Evolutionary conservation across 2,329 filamentous ascomycete species (phyloP).

Genomic region (Pseudogymnoascus pannorum): DNA sequence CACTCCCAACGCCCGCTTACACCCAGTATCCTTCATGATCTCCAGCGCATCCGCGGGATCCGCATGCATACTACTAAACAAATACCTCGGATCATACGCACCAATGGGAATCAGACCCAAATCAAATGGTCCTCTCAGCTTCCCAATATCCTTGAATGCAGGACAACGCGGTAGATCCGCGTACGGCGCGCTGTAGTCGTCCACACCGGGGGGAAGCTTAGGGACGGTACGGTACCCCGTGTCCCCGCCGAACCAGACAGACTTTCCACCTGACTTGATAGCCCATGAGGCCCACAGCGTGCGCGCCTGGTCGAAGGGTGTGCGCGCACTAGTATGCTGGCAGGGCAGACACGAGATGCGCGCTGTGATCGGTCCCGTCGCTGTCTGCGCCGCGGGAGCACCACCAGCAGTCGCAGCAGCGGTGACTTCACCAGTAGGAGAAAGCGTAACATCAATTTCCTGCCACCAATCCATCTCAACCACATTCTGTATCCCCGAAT

Average conservation of each 20-base stretch:
- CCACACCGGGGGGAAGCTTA: conserved; percentile 48
- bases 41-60: conserved; percentile 83
- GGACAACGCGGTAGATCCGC: conserved; percentile 66
- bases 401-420: conserved; percentile 21
- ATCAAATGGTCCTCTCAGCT: conserved; percentile 76
- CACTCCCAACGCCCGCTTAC: conserved; percentile 71
- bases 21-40: conserved; percentile 79
- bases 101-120: conserved; percentile 90
- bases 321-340: conserved; percentile 72
- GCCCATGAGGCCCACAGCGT: conserved; percentile 90
- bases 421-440: conserved; percentile 28
- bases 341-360: conserved; percentile 72
- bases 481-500: conserved; percentile 63
- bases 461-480: conserved; percentile 97
- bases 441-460: conserved; percentile 63
- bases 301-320: conserved; percentile 55
- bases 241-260: conserved; percentile 84
- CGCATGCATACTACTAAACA: conserved; percentile 78
- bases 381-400: conserved; percentile 25
- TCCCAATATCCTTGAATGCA: conserved; percentile 77
- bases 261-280: conserved; percentile 63
- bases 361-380: conserved; percentile 53
- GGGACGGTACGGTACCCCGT: conserved; percentile 83
- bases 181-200: conserved; percentile 66
- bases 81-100: conserved; percentile 65